phyloP scores from a whole-genome alignment of 1,284 basidiomycete species.

The Meripilus lineatus region DNA sequence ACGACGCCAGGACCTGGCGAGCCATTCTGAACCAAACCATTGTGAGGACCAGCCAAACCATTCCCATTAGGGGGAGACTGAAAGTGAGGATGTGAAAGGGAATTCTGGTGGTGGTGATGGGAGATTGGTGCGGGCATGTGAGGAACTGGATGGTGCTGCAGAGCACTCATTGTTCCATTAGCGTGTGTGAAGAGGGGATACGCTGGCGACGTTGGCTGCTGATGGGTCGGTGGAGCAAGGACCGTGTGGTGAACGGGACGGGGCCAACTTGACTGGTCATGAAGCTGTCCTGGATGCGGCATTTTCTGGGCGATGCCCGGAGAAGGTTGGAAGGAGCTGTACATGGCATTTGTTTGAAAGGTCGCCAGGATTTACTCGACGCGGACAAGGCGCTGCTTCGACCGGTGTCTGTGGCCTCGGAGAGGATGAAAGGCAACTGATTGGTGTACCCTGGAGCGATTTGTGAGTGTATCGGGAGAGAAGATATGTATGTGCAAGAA shows the following conservation, averaged over 20 bases:
- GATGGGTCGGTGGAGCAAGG: slow-evolving; percentile 50
- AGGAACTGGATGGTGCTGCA: slow-evolving; percentile 53
- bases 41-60: slow-evolving; percentile 37
- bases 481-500: slow-evolving; percentile 12
- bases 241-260: slow-evolving; percentile 53
- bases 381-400: too few relatives aligned
- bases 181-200: slow-evolving; percentile 74
- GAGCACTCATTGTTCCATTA: slow-evolving; percentile 39
- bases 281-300: slow-evolving; percentile 35
- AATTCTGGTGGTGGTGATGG: slow-evolving; percentile 72
- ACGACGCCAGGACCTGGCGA: slow-evolving; percentile 52
- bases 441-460: slow-evolving; percentile 6
- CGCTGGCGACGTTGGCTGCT: slow-evolving; percentile 62
- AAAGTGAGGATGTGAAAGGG: slow-evolving; percentile 56
- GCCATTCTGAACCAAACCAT: slow-evolving; percentile 48
- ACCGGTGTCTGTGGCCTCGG: neutral
- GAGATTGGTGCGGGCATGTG: slow-evolving; percentile 44
- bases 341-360: slow-evolving; percentile 51
- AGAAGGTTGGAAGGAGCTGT: slow-evolving; percentile 76
- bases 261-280: slow-evolving; percentile 68
- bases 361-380: slow-evolving; percentile 1
- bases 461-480: slow-evolving; percentile 15
- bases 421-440: neutral
- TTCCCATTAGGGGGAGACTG: slow-evolving; percentile 66
- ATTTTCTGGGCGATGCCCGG: slow-evolving; percentile 73